Conservation (phyloP, 2,329 filamentous ascomycete species). For the Botrytis fragariae region DNA sequence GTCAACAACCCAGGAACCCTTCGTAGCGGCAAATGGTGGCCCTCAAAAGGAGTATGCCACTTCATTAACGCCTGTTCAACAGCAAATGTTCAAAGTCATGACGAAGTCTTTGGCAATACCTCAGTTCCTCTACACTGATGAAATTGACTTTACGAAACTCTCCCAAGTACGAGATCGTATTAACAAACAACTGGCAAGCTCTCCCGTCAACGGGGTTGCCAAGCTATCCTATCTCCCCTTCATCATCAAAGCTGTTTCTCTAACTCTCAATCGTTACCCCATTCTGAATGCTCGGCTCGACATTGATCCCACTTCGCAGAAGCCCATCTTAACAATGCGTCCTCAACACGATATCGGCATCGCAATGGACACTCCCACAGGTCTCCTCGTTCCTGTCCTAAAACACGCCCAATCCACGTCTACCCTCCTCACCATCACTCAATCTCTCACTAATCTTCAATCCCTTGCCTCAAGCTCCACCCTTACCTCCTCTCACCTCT, state of each 20-base stretch:
- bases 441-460: constrained; percentile 73
- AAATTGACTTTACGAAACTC: constrained; percentile 77
- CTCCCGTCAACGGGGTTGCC: constrained; percentile 43
- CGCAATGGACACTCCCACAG: constrained; percentile 88
- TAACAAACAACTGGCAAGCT: constrained; percentile 58
- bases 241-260: constrained; percentile 90
- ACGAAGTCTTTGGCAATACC: constrained; percentile 86
- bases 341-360: constrained; percentile 91
- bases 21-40: constrained; percentile 28
- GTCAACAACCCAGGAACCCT: constrained; percentile 27
- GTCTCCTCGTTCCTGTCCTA: constrained; percentile 88
- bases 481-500: constrained; percentile 71
- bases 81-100: constrained; percentile 98
- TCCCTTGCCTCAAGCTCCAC: constrained; percentile 70
- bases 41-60: constrained; percentile 66
- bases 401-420: constrained; percentile 70
- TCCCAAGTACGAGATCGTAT: constrained; percentile 70
- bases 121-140: constrained; percentile 93
- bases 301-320: constrained; percentile 49
- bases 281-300: constrained; percentile 87
- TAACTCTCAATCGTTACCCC: constrained; percentile 78
- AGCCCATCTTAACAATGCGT: constrained; percentile 74
- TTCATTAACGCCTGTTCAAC: constrained; percentile 74
- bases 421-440: constrained; percentile 75
- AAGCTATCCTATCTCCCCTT: constrained; percentile 92